These are phyloP conservation scores for Endocarpon pusillum DNA, from an alignment of 495 filamentous ascomycete species.

Conservation along the genomic window DNA sequence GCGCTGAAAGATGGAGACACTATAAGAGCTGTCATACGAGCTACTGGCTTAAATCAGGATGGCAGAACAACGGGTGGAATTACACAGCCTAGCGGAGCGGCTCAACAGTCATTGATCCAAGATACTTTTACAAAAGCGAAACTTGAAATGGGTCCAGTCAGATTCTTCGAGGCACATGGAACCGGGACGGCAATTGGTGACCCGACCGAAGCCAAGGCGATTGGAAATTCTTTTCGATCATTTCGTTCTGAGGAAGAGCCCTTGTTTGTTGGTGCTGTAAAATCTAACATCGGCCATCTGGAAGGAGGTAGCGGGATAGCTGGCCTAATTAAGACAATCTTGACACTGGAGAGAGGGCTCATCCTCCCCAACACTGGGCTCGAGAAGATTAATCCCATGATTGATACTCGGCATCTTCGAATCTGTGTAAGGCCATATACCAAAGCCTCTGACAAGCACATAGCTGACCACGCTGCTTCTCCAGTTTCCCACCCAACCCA, in stretches of 20 bases:
- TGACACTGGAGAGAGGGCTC: conserved; percentile 29
- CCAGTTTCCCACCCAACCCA: conserved; percentile 3
- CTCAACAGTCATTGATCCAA: conserved; percentile 25
- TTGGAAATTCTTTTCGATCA: conserved; percentile 12
- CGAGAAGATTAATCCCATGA: conserved; percentile 25
- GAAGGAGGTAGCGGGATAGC: conserved; percentile 38
- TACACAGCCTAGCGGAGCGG: conserved; percentile 21
- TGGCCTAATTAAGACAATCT: conserved; percentile 32
- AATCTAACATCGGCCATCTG: conserved; percentile 34
- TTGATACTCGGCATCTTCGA: conserved; percentile 6
- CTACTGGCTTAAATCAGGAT: conserved; percentile 18
- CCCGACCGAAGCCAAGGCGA: conserved; percentile 23
- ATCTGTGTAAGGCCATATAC: background rate
- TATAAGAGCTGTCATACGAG: conserved; percentile 27
- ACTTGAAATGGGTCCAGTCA: conserved; percentile 20
- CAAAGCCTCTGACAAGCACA: background rate
- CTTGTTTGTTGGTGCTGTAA: conserved; percentile 24
- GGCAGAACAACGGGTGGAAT: conserved; percentile 20
- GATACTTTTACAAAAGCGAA: conserved; percentile 22
- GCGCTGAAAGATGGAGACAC: conserved; percentile 23
- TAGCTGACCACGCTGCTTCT: background rate
- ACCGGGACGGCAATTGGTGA: conserved; percentile 35
- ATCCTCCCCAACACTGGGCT: conserved; percentile 37
- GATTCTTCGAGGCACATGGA: conserved; percentile 32
- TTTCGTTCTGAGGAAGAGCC: conserved; percentile 9